phyloP scores from a whole-genome alignment of 2,329 filamentous ascomycete species.

The Botrytis fabae region DNA sequence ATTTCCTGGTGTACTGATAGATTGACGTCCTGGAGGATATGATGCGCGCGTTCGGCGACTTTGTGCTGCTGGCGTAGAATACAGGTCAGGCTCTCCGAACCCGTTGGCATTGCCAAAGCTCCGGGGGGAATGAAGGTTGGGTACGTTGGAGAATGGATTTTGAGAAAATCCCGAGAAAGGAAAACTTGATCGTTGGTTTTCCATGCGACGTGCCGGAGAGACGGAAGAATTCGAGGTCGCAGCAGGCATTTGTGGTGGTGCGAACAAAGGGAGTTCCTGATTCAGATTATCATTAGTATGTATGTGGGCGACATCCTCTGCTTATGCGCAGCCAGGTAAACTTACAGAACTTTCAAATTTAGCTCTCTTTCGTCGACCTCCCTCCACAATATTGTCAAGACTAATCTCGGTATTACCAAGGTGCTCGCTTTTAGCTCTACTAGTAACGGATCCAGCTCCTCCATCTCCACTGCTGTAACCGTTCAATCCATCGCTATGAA shows the following conservation, averaged over 20 bases:
- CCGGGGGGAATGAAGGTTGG: conserved; percentile 81
- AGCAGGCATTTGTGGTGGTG: conserved; percentile 88
- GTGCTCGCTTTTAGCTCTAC: conserved; percentile 76
- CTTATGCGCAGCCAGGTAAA: conserved; percentile 31
- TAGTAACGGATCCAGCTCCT: conserved; percentile 72
- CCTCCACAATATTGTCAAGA: conserved; percentile 96
- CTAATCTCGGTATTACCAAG: conserved; percentile 96
- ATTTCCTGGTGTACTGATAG: conserved; percentile 46
- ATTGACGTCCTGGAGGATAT: conserved; percentile 47
- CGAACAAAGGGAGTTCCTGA: conserved; percentile 93
- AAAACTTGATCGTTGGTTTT: conserved; percentile 68
- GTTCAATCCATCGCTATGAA: conserved; percentile 63
- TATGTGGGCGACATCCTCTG: neutral
- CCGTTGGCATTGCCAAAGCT: conserved; percentile 61
- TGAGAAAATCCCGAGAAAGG: conserved; percentile 76
- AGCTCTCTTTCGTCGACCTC: conserved; percentile 89
- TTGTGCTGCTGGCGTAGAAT: conserved; percentile 65
- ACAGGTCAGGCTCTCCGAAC: conserved; percentile 57
- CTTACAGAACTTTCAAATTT: conserved; percentile 98
- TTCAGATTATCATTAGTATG: conserved; percentile 33
- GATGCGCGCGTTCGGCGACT: conserved; percentile 65
- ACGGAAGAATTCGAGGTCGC: conserved; percentile 97
- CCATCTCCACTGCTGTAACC: conserved; percentile 88
- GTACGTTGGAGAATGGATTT: conserved; percentile 76
- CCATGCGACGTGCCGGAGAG: conserved; percentile 81